These are phyloP conservation scores for Atalantia buxifolia DNA, from an alignment of 345 rosid species.

Conservation along the genomic window DNA sequence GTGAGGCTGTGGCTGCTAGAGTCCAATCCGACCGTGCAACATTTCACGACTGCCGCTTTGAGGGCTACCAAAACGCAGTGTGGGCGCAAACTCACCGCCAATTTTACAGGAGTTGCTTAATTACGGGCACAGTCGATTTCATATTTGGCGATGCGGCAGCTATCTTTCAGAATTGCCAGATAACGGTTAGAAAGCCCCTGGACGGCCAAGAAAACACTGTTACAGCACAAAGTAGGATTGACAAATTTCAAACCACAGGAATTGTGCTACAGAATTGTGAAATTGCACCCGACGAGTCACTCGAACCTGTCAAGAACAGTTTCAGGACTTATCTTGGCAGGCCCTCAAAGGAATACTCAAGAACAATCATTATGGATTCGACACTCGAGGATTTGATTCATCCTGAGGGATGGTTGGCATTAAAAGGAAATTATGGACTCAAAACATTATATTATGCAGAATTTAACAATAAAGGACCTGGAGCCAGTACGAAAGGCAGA, in stretches of 20 bases:
- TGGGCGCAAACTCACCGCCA: slow-evolving; percentile 81
- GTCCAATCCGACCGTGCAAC: slow-evolving; percentile 63
- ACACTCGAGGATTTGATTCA: slow-evolving; percentile 56
- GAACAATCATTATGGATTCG: slow-evolving; percentile 77
- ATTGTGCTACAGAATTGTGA: slow-evolving; percentile 68
- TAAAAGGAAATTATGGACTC: slow-evolving; percentile 51
- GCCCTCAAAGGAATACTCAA: slow-evolving; percentile 70
- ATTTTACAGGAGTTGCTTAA: slow-evolving; percentile 64
- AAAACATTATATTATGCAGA: slow-evolving; percentile 63
- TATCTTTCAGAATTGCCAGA: slow-evolving; percentile 68
- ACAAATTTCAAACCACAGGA: slow-evolving; percentile 61
- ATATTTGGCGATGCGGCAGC: slow-evolving; percentile 88
- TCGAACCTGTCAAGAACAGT: slow-evolving; percentile 33
- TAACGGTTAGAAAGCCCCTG: slow-evolving; percentile 53
- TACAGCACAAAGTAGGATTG: slow-evolving; percentile 67
- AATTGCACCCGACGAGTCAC: slow-evolving; percentile 43
- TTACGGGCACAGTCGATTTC: slow-evolving; percentile 74
- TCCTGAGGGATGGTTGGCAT: slow-evolving; percentile 72
- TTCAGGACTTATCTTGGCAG: slow-evolving; percentile 69
- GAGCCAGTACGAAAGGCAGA: slow-evolving; percentile 40
- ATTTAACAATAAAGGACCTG: slow-evolving; percentile 60
- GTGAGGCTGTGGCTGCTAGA: slow-evolving; percentile 76
- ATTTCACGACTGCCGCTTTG: slow-evolving; percentile 75
- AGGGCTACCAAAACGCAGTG: slow-evolving; percentile 73
- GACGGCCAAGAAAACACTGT: slow-evolving; percentile 54